phyloP scores from a whole-genome alignment of 2,329 filamentous ascomycete species.

The Truncatella angustata region DNA sequence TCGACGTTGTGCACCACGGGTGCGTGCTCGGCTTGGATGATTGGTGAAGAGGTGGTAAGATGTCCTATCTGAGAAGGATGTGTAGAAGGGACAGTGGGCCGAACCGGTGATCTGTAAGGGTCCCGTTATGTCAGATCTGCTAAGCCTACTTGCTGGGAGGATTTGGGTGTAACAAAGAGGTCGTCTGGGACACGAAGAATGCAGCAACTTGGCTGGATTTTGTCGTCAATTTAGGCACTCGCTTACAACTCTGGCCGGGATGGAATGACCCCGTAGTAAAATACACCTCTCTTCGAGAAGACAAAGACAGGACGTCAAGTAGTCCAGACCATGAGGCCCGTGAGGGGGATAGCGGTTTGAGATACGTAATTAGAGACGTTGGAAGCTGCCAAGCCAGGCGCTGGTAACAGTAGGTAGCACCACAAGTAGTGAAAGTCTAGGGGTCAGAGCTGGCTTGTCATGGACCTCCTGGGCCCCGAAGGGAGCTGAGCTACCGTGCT shows the following conservation, averaged over 20 bases:
- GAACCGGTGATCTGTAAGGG: constrained; percentile 27
- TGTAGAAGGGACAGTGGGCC: constrained; percentile 51
- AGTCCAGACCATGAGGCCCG: constrained; percentile 1
- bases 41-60: constrained; percentile 66
- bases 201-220: background rate
- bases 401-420: background rate
- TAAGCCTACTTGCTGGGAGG: background rate
- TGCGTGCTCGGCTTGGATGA: constrained; percentile 58
- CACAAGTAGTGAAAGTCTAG: background rate
- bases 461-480: no score
- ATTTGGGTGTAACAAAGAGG: background rate
- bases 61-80: constrained; percentile 67
- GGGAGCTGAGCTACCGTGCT: background rate
- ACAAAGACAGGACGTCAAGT: background rate
- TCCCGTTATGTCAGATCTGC: constrained; percentile 13
- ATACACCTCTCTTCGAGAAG: no score
- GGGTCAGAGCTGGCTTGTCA: no score
- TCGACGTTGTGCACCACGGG: constrained; percentile 41
- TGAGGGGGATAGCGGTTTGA: background rate
- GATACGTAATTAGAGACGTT: background rate
- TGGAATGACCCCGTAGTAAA: no score
- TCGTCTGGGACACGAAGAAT: background rate
- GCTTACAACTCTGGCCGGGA: no score
- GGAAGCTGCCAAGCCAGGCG: background rate
- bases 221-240: no score